Evolutionary conservation across 768 basidiomycete species (phyloP), one percentile per base, ranked within the genome.

Genomic region (Vararia minispora): DNA sequence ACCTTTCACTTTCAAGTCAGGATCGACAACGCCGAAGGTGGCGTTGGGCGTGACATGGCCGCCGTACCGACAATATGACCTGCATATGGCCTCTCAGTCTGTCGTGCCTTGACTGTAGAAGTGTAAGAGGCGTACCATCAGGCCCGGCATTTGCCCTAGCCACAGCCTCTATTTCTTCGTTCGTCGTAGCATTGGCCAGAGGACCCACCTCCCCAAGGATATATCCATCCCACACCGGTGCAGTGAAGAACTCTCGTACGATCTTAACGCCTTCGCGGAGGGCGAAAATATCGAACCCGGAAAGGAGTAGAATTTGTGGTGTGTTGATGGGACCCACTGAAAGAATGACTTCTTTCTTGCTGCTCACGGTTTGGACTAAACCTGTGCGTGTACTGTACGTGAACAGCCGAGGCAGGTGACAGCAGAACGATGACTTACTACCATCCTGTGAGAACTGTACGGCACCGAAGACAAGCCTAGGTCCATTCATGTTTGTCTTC

Each of bases 1-100:
- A 6, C 58, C 56, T 42, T 66, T 65, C 6, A 67, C 56, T 4
- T 42, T 45, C 22, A 68, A 47, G 36, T 64, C 51, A 2, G 48
- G 37, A 37, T 50, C 43, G 1, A 52, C 39, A 21, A 51, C 52
- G n/a, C 46, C 48, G 5, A 4, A 30, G 2, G 22, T 22, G 5
- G 28, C 37, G 4, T 29, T 23, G 7, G n/a, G 12, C 3, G 13
- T 2, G 35, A 41, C 41, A 54, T 48, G 18, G 24, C 14, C 6
- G 46, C 51, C 3, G 44, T 46, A 7, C 44, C 36, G 8, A 41
- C 22, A 16, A 33, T 21, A 31, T 51, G 48, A 6, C 29, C 31
- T 7, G 28, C 12, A 42, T 28, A 17, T n/a, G n/a, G n/a, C n/a
- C n/a, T n/a, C n/a, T n/a, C n/a, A 18, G 27, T 28, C 27, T 28